phyloP scores from a whole-genome alignment of 768 basidiomycete genomes.

The Kwoniella europaea region DNA sequence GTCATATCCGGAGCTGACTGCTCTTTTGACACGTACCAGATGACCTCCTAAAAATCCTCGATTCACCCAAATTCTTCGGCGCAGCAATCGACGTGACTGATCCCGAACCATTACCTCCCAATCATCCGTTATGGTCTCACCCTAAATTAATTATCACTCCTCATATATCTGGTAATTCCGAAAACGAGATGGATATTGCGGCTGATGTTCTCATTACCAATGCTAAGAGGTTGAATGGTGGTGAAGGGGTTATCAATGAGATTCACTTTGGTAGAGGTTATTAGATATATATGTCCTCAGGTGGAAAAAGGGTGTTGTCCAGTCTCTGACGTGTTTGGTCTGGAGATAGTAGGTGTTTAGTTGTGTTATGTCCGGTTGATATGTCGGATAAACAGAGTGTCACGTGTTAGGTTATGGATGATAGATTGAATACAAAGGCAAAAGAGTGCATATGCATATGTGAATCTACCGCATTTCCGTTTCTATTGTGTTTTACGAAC shows the following conservation, averaged over 20 bases:
- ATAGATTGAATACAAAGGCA: background rate
- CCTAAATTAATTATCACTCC: slow-evolving; percentile 58
- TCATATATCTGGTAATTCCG: slow-evolving; percentile 54
- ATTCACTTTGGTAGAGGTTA: slow-evolving; percentile 47
- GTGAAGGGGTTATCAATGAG: slow-evolving; percentile 35
- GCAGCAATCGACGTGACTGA: slow-evolving; percentile 58
- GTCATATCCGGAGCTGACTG: background rate
- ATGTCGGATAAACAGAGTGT: too few species aligned
- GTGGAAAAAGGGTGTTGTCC: background rate
- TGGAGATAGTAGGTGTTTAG: too few species aligned
- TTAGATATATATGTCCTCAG: slow-evolving; percentile 9
- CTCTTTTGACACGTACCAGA: slow-evolving; percentile 20
- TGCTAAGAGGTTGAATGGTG: slow-evolving; percentile 40
- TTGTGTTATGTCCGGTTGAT: too few species aligned
- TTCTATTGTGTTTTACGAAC: too few species aligned
- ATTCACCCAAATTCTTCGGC: slow-evolving; percentile 40
- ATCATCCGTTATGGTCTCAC: slow-evolving; percentile 57
- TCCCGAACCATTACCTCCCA: slow-evolving; percentile 58
- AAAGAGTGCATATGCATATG: background rate
- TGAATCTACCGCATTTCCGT: too few species aligned
- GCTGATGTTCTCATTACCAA: slow-evolving; percentile 53
- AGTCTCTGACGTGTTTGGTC: too few species aligned
- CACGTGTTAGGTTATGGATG: background rate
- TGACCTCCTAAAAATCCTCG: slow-evolving; percentile 41
- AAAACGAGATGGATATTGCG: slow-evolving; percentile 46